These are phyloP conservation scores for Gynandropsis gynandra DNA, from an alignment of 345 rosid genomes.

Conservation along the genomic window DNA sequence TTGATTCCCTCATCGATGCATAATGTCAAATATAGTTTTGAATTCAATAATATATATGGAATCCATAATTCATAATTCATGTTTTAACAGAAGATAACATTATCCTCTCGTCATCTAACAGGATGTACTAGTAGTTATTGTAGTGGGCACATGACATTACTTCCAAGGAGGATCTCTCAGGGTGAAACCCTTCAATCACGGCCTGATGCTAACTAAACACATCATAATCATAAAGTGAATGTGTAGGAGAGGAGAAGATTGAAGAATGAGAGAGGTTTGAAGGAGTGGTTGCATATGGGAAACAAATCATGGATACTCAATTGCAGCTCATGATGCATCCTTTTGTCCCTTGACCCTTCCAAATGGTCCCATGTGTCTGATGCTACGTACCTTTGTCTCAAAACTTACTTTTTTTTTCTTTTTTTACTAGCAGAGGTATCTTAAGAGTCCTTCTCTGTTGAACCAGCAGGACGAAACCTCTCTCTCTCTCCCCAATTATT, in stretches of 20 bases:
- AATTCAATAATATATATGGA: too few relatives aligned
- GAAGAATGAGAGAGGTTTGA: constrained; percentile 1
- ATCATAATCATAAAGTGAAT: too few relatives aligned
- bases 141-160: constrained; percentile 12
- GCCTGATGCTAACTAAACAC: constrained; percentile 18
- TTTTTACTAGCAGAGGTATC: constrained; percentile 31
- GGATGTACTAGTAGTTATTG: constrained; percentile 1
- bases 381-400: constrained; percentile 17
- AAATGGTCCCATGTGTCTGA: constrained; percentile 34
- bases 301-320: constrained; percentile 54
- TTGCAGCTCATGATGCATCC: constrained; percentile 35
- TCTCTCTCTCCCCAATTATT: constrained; percentile 22
- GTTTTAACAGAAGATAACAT: too few relatives aligned
- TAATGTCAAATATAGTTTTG: too few relatives aligned
- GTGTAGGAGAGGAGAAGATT: constrained; percentile 12
- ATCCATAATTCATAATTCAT: too few relatives aligned
- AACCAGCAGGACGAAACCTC: too few relatives aligned
- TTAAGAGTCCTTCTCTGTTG: constrained; percentile 12
- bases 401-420: constrained; percentile 16
- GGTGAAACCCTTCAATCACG: constrained; percentile 28
- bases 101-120: not conserved
- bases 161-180: too few relatives aligned
- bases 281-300: constrained; percentile 51
- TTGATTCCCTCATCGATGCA: too few relatives aligned
- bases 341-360: constrained; percentile 26